Percentiles rank a stretch among this genome's conserved stretches.
phyloP scores from a whole-genome alignment of 2,329 filamentous ascomycete species.

The Alternaria sp. region DNA sequence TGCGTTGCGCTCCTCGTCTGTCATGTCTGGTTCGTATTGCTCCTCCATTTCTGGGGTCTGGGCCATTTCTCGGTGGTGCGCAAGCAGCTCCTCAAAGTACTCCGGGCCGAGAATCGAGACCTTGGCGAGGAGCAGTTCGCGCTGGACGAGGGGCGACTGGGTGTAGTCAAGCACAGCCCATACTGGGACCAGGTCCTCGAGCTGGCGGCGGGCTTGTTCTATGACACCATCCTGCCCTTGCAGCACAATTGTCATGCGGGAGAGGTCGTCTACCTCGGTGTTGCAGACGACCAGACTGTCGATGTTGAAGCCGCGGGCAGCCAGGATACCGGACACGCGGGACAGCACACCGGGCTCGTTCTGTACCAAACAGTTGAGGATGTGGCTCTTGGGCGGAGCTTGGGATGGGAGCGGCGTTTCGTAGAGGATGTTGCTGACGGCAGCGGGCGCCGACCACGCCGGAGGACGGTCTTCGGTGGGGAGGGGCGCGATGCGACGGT shows the following conservation, averaged over 20 bases:
- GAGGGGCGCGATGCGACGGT: conserved; percentile 86
- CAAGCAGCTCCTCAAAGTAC: conserved; percentile 96
- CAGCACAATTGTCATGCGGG: conserved; percentile 98
- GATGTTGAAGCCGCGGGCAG: conserved; percentile 97
- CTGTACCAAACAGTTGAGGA: conserved; percentile 98
- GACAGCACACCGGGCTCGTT: conserved; percentile 98
- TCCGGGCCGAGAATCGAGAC: conserved; percentile 95
- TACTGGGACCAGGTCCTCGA: conserved; percentile 95
- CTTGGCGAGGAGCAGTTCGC: conserved; percentile 93
- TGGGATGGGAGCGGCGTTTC: conserved; percentile 88
- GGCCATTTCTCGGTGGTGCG: conserved; percentile 92
- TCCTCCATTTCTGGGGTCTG: conserved; percentile 49
- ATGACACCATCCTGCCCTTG: conserved; percentile 96
- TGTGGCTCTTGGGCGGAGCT: conserved; percentile 87
- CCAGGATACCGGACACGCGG: conserved; percentile 93
- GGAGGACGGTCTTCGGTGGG: conserved; percentile 76
- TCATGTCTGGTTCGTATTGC: conserved; percentile 31
- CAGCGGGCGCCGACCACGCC: conserved; percentile 87
- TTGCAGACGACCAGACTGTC: conserved; percentile 97
- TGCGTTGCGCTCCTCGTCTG: conserved; percentile 40
- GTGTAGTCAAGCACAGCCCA: conserved; percentile 99
- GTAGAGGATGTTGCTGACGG: conserved; percentile 98
- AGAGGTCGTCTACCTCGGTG: conserved; percentile 95
- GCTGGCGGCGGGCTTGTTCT: conserved; percentile 91
- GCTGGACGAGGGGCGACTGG: conserved; percentile 87